Conservation (phyloP, 2,329 filamentous ascomycete species). For the Apiospora sp. region DNA sequence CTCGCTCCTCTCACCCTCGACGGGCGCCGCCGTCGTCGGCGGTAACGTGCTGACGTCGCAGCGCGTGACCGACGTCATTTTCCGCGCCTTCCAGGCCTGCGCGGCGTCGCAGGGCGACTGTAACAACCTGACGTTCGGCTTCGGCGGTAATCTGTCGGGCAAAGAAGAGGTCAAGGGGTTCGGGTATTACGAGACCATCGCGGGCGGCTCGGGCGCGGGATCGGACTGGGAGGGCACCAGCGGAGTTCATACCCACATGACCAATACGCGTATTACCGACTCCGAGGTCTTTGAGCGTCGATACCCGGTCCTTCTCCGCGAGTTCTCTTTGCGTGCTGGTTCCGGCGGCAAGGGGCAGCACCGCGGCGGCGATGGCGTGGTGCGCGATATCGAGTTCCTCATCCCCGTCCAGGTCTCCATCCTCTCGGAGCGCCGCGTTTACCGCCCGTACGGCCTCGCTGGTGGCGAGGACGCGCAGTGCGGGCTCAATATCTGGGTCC, state of each 20-base stretch:
- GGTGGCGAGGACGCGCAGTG: slow-evolving; percentile 82
- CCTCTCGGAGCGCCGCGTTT: slow-evolving; percentile 75
- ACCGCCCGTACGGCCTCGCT: slow-evolving; percentile 79
- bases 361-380: slow-evolving; percentile 72
- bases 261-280: slow-evolving; percentile 80
- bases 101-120: slow-evolving; percentile 78
- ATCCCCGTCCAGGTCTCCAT: slow-evolving; percentile 77
- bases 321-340: slow-evolving; percentile 68
- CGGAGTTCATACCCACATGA: slow-evolving; percentile 80
- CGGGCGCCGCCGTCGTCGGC: slow-evolving; percentile 77
- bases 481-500: slow-evolving; percentile 88
- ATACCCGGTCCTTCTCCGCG: slow-evolving; percentile 74
- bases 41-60: slow-evolving; percentile 80
- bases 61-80: slow-evolving; percentile 78
- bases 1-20: slow-evolving; percentile 74
- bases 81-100: slow-evolving; percentile 78
- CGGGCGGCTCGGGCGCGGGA: slow-evolving; percentile 75
- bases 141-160: slow-evolving; percentile 68
- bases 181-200: slow-evolving; percentile 83
- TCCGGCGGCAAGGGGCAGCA: slow-evolving; percentile 69
- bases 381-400: slow-evolving; percentile 77
- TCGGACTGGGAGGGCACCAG: slow-evolving; percentile 73
- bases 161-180: slow-evolving; percentile 70
- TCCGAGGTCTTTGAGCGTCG: slow-evolving; percentile 75
- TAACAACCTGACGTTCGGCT: slow-evolving; percentile 82